Evolutionary conservation across 192 early-diverging fungal species (phyloP), one percentile per base, ranked within the genome.

Genomic region (Coemansia sp.): DNA sequence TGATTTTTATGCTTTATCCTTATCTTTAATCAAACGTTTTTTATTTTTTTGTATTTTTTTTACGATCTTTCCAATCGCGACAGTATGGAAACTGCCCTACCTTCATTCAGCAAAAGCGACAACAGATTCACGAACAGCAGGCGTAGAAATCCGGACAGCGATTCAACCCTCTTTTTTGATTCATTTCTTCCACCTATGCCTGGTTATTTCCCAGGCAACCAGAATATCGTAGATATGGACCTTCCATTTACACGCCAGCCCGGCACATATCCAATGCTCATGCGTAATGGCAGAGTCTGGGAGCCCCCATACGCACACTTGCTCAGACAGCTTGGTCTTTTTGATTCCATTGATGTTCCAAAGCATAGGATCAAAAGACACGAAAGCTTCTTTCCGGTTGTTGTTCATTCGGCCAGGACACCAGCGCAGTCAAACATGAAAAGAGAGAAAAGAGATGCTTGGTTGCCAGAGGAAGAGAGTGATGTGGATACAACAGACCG

Each of bases 261-360:
- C 15, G 18, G 15, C 18, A 8, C 37, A 56, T 9, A 32, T 9
- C 6, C 26, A 11, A 8, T 38, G 56, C 18, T 56, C 16, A 3
- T 59, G 39, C 57, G 9, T 3, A 59, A 59, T 16, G 38, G 57
- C 0, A 59, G 38, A n/a, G 39, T 59, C 57, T 59, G 57, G 13
- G 70, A 72, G 32, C 79, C 79, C 37, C 79, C 79, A 9, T 81
- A 76, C 47, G 79, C 79, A 1, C 70, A 64, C 13, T 13, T 81
- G 11, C 74, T 81, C 39, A 59, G 74, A 45, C 39, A 64, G 18
- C 62, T 81, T 1, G 79, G 79, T 1, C 65, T 81, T 12, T 81
- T 76, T 53, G 79, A 81, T 50, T 65, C 70, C 0, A 61, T 76
- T 4, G 71, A 63, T 61, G 45, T 65, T 6, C 79, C 71, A 11